Evolutionary conservation across 306 rosid genomes (phyloP).

Genomic region (Glycine soja): DNA sequence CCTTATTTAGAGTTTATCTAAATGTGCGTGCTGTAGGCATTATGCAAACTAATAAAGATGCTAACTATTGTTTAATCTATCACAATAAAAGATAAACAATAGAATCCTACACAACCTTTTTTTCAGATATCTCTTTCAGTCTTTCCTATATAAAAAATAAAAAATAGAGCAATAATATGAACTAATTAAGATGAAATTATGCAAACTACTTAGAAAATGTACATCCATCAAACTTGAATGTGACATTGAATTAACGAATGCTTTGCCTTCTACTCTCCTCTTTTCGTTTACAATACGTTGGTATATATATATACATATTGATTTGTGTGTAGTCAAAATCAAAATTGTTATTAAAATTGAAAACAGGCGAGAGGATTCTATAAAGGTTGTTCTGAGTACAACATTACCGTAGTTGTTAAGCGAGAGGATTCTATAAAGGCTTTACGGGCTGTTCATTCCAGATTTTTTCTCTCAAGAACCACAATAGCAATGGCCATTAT

Average conservation of each 20-base stretch:
- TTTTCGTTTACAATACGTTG: constrained; percentile 20
- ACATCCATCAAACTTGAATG: background rate
- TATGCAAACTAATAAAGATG: too few species aligned
- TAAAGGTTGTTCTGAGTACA: constrained; percentile 86
- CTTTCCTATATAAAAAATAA: too few species aligned
- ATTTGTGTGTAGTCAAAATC: background rate
- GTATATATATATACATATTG: background rate
- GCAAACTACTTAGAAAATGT: too few species aligned
- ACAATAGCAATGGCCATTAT: constrained; percentile 81
- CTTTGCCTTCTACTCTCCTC: background rate
- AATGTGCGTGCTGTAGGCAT: too few species aligned
- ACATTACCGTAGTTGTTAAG: constrained; percentile 75
- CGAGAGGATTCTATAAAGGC: constrained; percentile 83
- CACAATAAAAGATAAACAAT: too few species aligned
- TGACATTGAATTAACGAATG: background rate
- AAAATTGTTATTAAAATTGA: background rate
- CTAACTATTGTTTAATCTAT: too few species aligned
- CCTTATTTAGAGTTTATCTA: too few species aligned
- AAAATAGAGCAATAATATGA: too few species aligned
- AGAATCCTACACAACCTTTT: too few species aligned
- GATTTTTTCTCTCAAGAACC: constrained; percentile 80
- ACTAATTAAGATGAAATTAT: too few species aligned
- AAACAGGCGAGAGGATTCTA: too few species aligned
- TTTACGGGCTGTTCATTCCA: constrained; percentile 80
- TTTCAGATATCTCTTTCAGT: too few species aligned